phyloP scores from a whole-genome alignment of 768 basidiomycete species.

The Phlegmacium glaucopus region DNA sequence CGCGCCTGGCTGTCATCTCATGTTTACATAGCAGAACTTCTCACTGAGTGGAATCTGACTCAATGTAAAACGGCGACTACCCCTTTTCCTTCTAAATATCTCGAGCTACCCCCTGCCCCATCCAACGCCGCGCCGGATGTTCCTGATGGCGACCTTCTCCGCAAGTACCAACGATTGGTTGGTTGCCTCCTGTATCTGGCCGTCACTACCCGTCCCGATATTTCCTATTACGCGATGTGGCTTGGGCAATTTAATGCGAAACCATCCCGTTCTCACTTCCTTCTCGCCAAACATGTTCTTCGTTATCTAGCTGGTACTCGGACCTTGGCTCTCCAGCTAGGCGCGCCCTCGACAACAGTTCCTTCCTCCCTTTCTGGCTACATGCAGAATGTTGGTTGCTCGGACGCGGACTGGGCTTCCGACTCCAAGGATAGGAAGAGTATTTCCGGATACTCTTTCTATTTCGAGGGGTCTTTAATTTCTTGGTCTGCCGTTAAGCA shows the following conservation, averaged over 20 bases:
- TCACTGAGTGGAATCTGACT: conserved; percentile 8
- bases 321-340: conserved; percentile 16
- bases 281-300: conserved; percentile 27
- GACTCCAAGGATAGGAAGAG: conserved; percentile 22
- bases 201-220: conserved; percentile 30
- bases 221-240: conserved; percentile 25
- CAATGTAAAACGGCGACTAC: conserved; percentile 6
- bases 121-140: conserved; percentile 11
- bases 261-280: conserved; percentile 14
- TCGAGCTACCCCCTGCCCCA: conserved; percentile 1
- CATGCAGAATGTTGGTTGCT: conserved; percentile 10
- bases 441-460: conserved; percentile 34
- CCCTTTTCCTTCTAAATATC: conserved; percentile 1
- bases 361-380: background rate
- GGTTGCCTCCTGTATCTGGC: conserved; percentile 26
- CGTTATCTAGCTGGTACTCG: conserved; percentile 30
- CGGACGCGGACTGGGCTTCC: conserved; percentile 32
- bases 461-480: conserved; percentile 22
- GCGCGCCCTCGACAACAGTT: background rate
- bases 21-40: conserved; percentile 7
- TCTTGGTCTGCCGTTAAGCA: conserved; percentile 34
- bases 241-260: conserved; percentile 21
- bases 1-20: conserved; percentile 6
- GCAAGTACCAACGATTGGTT: conserved; percentile 17
- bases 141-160: conserved; percentile 9